Evolutionary conservation across 176 grass and related monocot species (phyloP).

Genomic region (Sorghum bicolor): DNA sequence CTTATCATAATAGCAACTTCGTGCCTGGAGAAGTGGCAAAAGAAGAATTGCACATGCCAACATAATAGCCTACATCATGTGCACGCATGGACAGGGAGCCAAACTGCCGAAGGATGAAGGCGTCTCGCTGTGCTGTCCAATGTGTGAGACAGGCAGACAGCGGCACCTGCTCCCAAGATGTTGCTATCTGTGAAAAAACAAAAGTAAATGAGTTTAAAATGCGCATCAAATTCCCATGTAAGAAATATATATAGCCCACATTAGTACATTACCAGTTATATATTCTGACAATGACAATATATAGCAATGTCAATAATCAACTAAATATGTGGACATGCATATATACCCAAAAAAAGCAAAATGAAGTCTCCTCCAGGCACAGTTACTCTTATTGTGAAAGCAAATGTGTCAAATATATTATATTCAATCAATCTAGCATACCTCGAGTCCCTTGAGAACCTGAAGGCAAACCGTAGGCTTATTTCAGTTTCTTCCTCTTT

Average conservation of each 20-base stretch:
- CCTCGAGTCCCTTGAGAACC: conserved; percentile 18
- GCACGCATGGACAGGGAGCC: not conserved
- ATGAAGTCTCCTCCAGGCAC: not conserved
- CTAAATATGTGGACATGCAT: not conserved
- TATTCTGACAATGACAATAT: not conserved
- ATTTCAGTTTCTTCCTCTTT: conserved; percentile 62
- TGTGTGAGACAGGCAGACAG: not conserved
- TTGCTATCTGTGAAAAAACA: conserved; percentile 9
- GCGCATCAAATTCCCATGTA: not conserved
- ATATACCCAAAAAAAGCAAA: not conserved
- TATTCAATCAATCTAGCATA: not conserved
- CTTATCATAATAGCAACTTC: not conserved
- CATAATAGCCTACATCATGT: not conserved
- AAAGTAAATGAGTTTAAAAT: not conserved
- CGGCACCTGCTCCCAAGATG: not conserved
- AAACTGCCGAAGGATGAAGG: not conserved
- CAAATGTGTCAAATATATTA: not conserved
- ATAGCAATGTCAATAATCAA: not conserved
- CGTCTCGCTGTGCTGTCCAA: not conserved
- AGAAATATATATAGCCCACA: not conserved
- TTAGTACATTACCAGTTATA: not conserved
- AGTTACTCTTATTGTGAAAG: not conserved
- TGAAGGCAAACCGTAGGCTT: not conserved
- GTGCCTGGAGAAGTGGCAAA: conserved; percentile 7
- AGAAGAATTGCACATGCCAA: not conserved